Evolutionary conservation across 352 stramenopile genomes (phyloP), one percentile per base, ranked within the genome.

Genomic region (Globisporangium echinulatum): DNA sequence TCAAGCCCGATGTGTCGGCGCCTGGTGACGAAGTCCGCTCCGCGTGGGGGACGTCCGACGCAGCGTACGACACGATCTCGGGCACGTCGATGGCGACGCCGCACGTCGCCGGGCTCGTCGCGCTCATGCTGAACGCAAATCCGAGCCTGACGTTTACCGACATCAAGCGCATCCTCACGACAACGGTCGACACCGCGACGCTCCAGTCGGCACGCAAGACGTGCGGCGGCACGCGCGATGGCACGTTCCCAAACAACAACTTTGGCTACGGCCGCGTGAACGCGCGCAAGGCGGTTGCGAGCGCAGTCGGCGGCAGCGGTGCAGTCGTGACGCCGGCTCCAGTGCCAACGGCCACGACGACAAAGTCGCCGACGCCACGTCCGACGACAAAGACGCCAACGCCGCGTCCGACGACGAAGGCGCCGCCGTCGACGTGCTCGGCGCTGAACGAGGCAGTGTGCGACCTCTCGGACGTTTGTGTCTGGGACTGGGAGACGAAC

Each of bases 81-180:
- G 71, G 71, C 15, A 79, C 71, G 37, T 63, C 44, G 42, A 79
- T 79, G 71, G 68, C 71, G 9, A 67, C 65, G 15, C 71, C 68
- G 9, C 67, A 76, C 52, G 68, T 78, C 9, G 25, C 64, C 7
- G 70, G 70, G 25, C 62, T 74, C 40, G 61, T 77, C 15, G 68
- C 72, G n/a, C 61, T 81, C 15, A 37, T 75, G 36, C 58, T 78
- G 37, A 65, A 47, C 19, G 57, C 49, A 40, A 66, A 72, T 14
- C 47, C 56, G 11, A 37, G 8, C n/a, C 52, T 71, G 13, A 67
- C 49, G 44, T 75, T 63, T 51, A 54, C 63, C 5, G 11, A 68
- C 25, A 43, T 71, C 7, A 56, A 59, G 15, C 39, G 13, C 2
- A 39, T 49, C 14, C 25, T 75, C 36, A 66, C 56, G n/a, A 49